A percentile compares a stretch with the other conserved stretches of the same genome.
phyloP scores from a whole-genome alignment of 208 protist genomes.

The Acanthamoeba divionensis region DNA sequence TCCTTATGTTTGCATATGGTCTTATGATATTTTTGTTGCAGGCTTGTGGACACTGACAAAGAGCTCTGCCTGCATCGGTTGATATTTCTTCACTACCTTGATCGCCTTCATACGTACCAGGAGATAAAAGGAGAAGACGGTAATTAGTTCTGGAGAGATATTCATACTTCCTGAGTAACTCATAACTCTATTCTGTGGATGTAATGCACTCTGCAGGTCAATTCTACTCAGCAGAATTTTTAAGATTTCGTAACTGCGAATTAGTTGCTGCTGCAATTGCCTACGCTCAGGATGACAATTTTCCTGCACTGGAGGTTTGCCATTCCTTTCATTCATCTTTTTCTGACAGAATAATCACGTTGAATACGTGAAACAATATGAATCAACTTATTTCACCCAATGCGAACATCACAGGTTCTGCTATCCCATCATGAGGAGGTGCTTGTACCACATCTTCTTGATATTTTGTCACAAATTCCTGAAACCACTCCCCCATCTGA shows the following conservation, averaged over 20 bases:
- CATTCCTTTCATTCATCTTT: not conserved
- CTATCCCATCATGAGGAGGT: not conserved
- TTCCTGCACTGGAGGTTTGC: not conserved
- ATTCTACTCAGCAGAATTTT: not conserved
- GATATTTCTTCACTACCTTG: slow-evolving; percentile 20
- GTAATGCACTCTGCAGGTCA: not conserved
- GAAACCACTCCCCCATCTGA: not conserved
- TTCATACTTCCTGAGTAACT: not conserved
- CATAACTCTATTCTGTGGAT: not conserved
- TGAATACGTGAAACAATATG: not conserved
- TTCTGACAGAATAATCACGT: not conserved
- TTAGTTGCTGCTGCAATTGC: not conserved
- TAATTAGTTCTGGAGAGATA: not conserved
- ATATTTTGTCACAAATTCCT: not conserved
- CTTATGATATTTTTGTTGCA: not conserved
- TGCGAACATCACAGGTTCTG: not conserved
- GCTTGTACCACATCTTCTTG: slow-evolving; percentile 2
- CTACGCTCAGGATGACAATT: slow-evolving; percentile 17
- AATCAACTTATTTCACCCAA: not conserved
- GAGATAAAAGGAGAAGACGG: not conserved
- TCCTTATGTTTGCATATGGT: too few species aligned
- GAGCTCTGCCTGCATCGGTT: slow-evolving; percentile 51
- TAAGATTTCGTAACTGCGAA: not conserved
- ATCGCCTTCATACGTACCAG: not conserved
- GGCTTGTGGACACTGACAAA: not conserved